These are phyloP conservation scores for Calonectria honghensis DNA, from an alignment of 2,329 filamentous ascomycete genomes.

Conservation along the genomic window DNA sequence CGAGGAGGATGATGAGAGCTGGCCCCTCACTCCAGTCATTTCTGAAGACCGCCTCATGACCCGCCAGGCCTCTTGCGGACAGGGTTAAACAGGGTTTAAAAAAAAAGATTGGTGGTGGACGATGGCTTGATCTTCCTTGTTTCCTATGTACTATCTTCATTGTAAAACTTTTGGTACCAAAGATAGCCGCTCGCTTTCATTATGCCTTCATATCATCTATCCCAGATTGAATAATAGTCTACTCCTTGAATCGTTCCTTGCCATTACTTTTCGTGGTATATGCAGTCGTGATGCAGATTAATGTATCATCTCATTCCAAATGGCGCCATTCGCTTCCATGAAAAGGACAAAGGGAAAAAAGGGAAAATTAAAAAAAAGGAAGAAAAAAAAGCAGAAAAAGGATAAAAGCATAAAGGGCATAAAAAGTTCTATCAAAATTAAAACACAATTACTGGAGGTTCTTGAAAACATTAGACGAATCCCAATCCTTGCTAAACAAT, in stretches of 20 bases:
- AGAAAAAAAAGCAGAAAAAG: background rate
- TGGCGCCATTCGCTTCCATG: background rate
- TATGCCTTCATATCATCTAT: background rate
- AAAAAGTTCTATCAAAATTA: too few relatives aligned
- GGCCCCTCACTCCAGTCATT: background rate
- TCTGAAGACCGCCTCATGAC: constrained; percentile 3
- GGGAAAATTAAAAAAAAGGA: background rate
- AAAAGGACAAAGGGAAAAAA: background rate
- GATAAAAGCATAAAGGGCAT: background rate
- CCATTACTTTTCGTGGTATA: background rate
- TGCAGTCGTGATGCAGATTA: background rate
- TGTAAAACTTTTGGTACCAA: background rate
- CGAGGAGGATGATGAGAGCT: constrained; percentile 7
- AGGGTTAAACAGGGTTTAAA: background rate
- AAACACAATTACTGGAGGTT: background rate
- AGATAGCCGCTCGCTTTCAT: background rate
- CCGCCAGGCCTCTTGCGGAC: constrained; percentile 14
- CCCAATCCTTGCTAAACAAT: background rate
- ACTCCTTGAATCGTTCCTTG: background rate
- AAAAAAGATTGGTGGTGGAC: background rate
- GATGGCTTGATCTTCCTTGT: background rate
- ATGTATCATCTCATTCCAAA: background rate
- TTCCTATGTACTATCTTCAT: background rate
- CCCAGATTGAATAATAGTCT: background rate
- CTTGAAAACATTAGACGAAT: background rate